Percentiles rank a stretch among this genome's conserved stretches.
Evolutionary conservation across 139 green algal species (phyloP).

Genomic region (Gonium pectorale): DNA sequence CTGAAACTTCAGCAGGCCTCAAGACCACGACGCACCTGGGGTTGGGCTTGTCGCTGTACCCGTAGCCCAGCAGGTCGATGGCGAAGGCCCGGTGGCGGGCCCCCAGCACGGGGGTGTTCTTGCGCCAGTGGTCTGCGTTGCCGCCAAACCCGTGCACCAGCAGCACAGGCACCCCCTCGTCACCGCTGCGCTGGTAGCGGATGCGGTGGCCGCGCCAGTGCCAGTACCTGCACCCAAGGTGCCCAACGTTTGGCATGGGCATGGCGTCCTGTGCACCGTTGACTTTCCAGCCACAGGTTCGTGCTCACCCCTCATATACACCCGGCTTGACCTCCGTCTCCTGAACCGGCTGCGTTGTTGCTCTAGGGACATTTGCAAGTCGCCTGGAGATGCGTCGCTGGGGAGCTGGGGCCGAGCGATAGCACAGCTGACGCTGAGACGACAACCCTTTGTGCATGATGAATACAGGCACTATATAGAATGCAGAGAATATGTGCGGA

Average conservation of each 20-base stretch:
- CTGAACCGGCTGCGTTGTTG: background rate
- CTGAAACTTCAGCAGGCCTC: too few species aligned
- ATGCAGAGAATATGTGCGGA: too few species aligned
- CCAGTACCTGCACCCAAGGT: slow-evolving; percentile 80
- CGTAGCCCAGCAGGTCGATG: slow-evolving; percentile 95
- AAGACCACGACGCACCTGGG: slow-evolving; percentile 18
- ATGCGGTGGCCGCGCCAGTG: slow-evolving; percentile 86
- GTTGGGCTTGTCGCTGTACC: slow-evolving; percentile 84
- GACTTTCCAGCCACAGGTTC: too few species aligned
- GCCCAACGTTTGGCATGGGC: too few species aligned
- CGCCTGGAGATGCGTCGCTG: too few species aligned
- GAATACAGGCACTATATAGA: too few species aligned
- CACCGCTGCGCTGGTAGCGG: slow-evolving; percentile 81
- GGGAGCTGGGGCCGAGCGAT: too few species aligned
- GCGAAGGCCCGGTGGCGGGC: slow-evolving; percentile 72
- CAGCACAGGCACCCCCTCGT: slow-evolving; percentile 53
- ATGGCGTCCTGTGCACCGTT: too few species aligned
- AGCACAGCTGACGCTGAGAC: too few species aligned
- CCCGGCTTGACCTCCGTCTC: slow-evolving; percentile 41
- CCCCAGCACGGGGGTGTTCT: slow-evolving; percentile 86
- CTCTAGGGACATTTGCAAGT: too few species aligned
- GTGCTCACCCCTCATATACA: slow-evolving; percentile 47
- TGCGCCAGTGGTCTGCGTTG: slow-evolving; percentile 91
- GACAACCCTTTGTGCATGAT: too few species aligned
- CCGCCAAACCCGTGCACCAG: slow-evolving; percentile 95